phyloP scores from a whole-genome alignment of 2,329 filamentous ascomycete genomes.

The Pezicula radicicola region DNA sequence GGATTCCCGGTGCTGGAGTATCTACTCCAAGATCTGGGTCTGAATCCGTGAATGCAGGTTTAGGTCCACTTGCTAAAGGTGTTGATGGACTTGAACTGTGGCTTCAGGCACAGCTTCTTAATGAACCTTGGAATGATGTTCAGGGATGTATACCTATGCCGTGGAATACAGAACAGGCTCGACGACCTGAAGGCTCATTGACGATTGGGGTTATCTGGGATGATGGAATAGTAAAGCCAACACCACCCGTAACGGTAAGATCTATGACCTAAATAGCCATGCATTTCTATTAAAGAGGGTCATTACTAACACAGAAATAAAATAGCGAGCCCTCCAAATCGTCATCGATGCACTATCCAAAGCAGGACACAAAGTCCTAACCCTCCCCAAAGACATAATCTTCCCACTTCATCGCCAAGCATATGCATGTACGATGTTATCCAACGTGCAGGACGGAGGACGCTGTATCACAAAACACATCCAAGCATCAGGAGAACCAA shows the following conservation, averaged over 20 bases:
- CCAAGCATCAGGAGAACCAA: not conserved
- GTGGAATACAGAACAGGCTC: conserved; percentile 34
- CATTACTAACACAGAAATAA: not conserved
- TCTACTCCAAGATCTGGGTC: not conserved
- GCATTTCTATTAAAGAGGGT: too few relatives aligned
- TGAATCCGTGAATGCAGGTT: not conserved
- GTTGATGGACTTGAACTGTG: not conserved
- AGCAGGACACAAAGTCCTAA: not conserved
- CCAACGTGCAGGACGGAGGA: not conserved
- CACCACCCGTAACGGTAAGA: not conserved
- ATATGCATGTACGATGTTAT: not conserved
- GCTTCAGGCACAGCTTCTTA: not conserved
- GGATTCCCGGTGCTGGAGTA: not conserved
- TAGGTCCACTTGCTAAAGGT: not conserved
- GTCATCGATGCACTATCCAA: not conserved
- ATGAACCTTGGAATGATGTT: conserved; percentile 44
- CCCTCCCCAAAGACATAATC: not conserved
- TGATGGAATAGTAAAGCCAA: conserved; percentile 25
- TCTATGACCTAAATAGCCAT: too few relatives aligned
- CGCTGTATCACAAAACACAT: not conserved
- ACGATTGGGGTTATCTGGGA: conserved; percentile 52
- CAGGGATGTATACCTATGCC: conserved; percentile 46
- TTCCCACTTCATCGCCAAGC: not conserved
- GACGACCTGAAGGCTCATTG: conserved; percentile 36
- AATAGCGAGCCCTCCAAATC: not conserved